Evolutionary conservation across 352 stramenopile species (phyloP), one percentile per base, ranked within the genome.

Genomic region (Phytophthora melonis): DNA sequence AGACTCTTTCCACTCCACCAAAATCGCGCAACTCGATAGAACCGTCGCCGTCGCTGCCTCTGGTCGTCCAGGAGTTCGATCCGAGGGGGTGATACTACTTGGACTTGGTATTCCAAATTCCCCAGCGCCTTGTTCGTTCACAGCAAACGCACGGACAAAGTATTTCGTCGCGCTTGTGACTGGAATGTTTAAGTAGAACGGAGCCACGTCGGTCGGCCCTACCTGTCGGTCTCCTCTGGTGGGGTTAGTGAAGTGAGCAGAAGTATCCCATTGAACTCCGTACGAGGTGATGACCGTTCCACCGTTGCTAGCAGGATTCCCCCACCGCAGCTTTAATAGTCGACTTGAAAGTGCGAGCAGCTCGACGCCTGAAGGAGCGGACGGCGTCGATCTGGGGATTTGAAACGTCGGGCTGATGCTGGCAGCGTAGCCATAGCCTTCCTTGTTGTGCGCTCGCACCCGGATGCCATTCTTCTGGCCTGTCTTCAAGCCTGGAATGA

Each of bases 111-210:
- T 45, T 25, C 73, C 72, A 21, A 81, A 76, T 9, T 71, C 25
- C 27, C 95, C 91, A 57, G 82, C 83, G 25, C 89, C 92, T 76
- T 96, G 91, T 19, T 92, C 95, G 77, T 99, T 99, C 47, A 96
- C 86, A 16, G 97, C 96, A 18, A 89, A 78, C 5, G 99, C 90
- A 2, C 97, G 91, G 5, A 92, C 95, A 74, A 89, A 99, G 49
- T 97, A 96, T n/a, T 73, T 83, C 1, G 78, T 90, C 9, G 70
- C 49, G 9, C 74, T 45, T 5, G 84, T 66, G 11, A 98, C 81
- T 8, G 83, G 65, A 62, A 99, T 97, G 60, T 98, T 99, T 63
- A 92, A 97, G 71, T 91, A 99, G 81, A 93, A 98, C 1, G 84
- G 85, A 13, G 79, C 78, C 0, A 34, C 34, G 39, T 87, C 77